Percentiles rank a stretch among this genome's conserved stretches.
phyloP scores from a whole-genome alignment of 192 early-diverging fungal species.

The Coemansia sp. region DNA sequence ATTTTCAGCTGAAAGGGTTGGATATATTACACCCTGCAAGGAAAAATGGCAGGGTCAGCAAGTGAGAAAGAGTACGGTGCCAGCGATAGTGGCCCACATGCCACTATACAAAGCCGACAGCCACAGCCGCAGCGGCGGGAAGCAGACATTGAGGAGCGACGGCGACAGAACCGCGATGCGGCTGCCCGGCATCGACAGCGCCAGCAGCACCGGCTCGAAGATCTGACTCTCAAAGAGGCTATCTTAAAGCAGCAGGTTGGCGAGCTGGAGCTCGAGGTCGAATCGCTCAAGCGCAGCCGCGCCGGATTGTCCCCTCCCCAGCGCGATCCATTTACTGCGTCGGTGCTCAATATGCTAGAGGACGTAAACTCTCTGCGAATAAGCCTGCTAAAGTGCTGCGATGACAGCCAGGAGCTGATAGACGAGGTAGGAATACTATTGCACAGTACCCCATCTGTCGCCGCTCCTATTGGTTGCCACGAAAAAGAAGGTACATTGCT shows the following conservation, averaged over 20 bases:
- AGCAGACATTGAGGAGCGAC: constrained; percentile 15
- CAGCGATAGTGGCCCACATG: neutral
- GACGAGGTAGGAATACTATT: constrained; percentile 8
- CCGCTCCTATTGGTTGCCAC: neutral
- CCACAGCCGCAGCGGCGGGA: neutral
- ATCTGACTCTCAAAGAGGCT: constrained; percentile 23
- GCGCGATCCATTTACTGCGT: constrained; percentile 28
- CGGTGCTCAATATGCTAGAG: constrained; percentile 20
- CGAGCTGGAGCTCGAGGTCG: constrained; percentile 37
- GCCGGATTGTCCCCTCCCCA: constrained; percentile 15
- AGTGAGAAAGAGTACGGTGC: neutral
- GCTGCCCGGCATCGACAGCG: constrained; percentile 41
- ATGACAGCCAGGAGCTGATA: constrained; percentile 13
- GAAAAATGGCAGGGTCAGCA: neutral
- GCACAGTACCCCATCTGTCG: neutral
- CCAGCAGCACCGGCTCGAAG: constrained; percentile 32
- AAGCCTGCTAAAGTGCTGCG: constrained; percentile 1
- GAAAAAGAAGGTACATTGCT: neutral
- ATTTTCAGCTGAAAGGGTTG: no score
- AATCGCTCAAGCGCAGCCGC: constrained; percentile 9
- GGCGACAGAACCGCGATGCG: constrained; percentile 46
- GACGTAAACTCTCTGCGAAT: constrained; percentile 16
- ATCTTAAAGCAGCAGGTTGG: constrained; percentile 33
- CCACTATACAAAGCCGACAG: neutral
- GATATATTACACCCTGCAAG: neutral